These are phyloP conservation scores for Ogataea minuta DNA, from an alignment of 805 yeast genomes.

Conservation along the genomic window DNA sequence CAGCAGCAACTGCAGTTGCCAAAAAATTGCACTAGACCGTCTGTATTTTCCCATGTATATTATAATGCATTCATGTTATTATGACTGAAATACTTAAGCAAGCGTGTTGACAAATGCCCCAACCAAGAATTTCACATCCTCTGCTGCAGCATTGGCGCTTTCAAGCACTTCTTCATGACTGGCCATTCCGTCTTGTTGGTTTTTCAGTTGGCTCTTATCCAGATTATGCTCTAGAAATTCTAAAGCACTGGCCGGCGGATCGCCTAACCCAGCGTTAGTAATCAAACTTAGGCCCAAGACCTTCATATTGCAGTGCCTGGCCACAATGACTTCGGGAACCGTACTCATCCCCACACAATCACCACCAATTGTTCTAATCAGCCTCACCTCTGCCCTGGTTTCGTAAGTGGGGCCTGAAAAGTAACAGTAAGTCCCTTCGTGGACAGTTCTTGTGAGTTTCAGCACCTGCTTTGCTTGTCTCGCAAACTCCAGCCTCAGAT, in stretches of 20 bases:
- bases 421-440: conserved; percentile 84
- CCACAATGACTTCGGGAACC: conserved; percentile 92
- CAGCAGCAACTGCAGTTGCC: conserved; percentile 25
- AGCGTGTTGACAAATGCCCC: conserved; percentile 48
- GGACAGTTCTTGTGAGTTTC: conserved; percentile 55
- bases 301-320: conserved; percentile 80
- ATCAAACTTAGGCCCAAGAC: conserved; percentile 84
- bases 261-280: conserved; percentile 78
- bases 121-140: conserved; percentile 72
- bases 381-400: conserved; percentile 85
- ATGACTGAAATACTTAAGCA: neutral
- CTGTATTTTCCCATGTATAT: conserved; percentile 1
- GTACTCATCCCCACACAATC: conserved; percentile 98
- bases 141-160: conserved; percentile 75
- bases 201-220: conserved; percentile 36
- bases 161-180: conserved; percentile 90
- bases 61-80: conserved; percentile 6
- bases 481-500: conserved; percentile 61
- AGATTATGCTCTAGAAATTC: conserved; percentile 35
- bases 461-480: conserved; percentile 44
- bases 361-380: conserved; percentile 70
- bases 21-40: conserved; percentile 7
- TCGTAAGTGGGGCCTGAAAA: conserved; percentile 95
- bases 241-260: conserved; percentile 63
- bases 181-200: conserved; percentile 69